Base-by-base conservation (phyloP, 495 filamentous ascomycete genomes). In the Penicillium macrosclerotiorum region DNA sequence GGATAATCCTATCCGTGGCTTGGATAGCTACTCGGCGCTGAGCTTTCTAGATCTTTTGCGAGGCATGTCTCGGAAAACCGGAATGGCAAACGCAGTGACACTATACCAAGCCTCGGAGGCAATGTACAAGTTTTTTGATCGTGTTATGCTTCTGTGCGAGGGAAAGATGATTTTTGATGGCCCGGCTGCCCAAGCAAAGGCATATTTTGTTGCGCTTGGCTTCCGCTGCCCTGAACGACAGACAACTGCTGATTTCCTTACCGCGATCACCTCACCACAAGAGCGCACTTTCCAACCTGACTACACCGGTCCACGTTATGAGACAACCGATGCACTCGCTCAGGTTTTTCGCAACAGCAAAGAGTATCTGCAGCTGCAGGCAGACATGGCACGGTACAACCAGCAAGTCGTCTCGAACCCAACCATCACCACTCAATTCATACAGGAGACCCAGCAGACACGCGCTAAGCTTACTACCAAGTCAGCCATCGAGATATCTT, bases 161-260 rank as follows among this genome's bases (percentile, higher is more conserved):
- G 83, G 83, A 2, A 72, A 77, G 9, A 71, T 78, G 60, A 68
- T 86, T 27, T 86, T 71, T 59, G 69, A 76, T 48, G 77, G 82
- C 9, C 76, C 77, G 12, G 65, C 72, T 12, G 69, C 70, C 8
- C 63, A 78, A 43, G 84, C 84, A 0, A 69, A 70, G 22, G 69
- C 72, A 20, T 88, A 81, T 55, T 84, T 89, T 62, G 75, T 80
- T 47, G 71, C 74, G 1, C 59, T 85, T 0, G 84, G 84, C 7
- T 86, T 84, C 47, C 47, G 76, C 23, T 82, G 78, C 35, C 74
- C 77, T 0, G 73, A 80, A 1, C 68, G 85, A 8, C 74, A 78
- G 37, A 89, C 83, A 22, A 82, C 81, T 1, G 79, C 82, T 2
- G 82, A 86, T 51, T 73, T 85, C 62, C 59, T 90, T 8, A 88